Base-by-base conservation (phyloP, 441 rosid genomes). In the Pelargonium citronellum region DNA sequence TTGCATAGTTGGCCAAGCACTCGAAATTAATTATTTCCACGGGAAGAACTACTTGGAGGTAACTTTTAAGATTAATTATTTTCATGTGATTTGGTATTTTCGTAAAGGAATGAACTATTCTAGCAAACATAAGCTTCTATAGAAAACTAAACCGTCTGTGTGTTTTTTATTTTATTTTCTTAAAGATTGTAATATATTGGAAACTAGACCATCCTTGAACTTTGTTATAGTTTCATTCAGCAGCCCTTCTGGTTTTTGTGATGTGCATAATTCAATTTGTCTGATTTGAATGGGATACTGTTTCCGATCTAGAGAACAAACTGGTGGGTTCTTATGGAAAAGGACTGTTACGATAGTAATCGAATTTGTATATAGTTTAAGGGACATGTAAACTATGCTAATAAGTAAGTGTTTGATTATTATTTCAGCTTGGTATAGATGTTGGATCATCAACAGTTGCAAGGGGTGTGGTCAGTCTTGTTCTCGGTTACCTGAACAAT, bases 1-100 rank as follows among this genome's bases (percentile, higher is more conserved):
- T 41, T 94, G 98, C 82, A 82, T 91, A 75, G 75, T 89, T 77
- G 98, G 97, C 71, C 98, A 94, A 78, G 98, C 98, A 9, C 89
- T 93, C 70, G 93, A 87, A 77, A 86, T 91, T 67, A 91, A 88
- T 75, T 94, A 94, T 85, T 89, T 91, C 76, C 89, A 43, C 12
- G 98, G 97, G 77, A 84, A 82, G 71, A 94, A 94, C 89, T 94
- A 89, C 79, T 76, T 94, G 51, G 98, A 94, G 98, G 98, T 91
- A 57, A 57, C 10, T 19, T 17, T 57, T 34, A 0, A 34, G 39
- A 34, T 5, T 34, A 34, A 34, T 34, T 34, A n/a, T n/a, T n/a
- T n/a, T n/a, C 34, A 30, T 30, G 34, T 3, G 4, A 30, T 30
- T 1, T 30, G 2, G 34, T 2, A 30, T 4, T 30, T 30, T 3